Evolutionary conservation across 2,329 filamentous ascomycete species (phyloP).

Genomic region (Penicillium sp.): DNA sequence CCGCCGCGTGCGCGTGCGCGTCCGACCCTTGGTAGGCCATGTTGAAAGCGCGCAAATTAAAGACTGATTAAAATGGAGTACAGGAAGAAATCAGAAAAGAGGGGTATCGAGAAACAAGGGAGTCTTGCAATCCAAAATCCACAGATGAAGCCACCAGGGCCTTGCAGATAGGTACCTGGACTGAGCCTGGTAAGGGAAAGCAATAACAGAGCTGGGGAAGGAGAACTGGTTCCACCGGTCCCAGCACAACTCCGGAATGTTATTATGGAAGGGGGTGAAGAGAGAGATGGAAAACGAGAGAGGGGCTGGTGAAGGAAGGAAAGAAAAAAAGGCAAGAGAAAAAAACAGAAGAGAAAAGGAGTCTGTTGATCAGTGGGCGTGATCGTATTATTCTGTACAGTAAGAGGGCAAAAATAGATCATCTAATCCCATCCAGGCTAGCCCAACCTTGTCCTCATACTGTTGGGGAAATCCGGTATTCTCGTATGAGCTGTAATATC

Average conservation of each 20-base stretch:
- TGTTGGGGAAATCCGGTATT: background rate
- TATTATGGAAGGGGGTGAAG: background rate
- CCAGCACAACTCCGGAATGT: conserved; percentile 1
- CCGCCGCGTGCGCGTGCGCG: conserved; percentile 42
- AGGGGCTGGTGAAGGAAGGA: background rate
- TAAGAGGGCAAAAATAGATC: conserved; percentile 23
- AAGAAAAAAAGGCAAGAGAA: conserved; percentile 16
- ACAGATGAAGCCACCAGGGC: conserved; percentile 22
- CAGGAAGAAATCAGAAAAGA: conserved; percentile 8
- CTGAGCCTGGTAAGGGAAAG: background rate
- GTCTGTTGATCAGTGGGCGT: background rate
- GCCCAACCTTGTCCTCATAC: no score
- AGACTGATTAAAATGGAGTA: conserved; percentile 5
- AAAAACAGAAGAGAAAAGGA: conserved; percentile 15
- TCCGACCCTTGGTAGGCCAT: conserved; percentile 66
- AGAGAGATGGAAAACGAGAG: background rate
- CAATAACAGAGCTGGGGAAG: conserved; percentile 2
- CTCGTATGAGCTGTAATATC: background rate
- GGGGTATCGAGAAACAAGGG: conserved; percentile 11
- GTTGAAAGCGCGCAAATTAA: conserved; percentile 17
- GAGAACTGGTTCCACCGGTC: background rate
- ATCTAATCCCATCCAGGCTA: conserved; percentile 8
- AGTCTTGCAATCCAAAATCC: background rate
- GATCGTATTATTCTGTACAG: conserved; percentile 11
- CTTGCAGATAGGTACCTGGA: background rate